Base-by-base conservation (phyloP, 768 basidiomycete species). In the Hydnum rufescens region DNA sequence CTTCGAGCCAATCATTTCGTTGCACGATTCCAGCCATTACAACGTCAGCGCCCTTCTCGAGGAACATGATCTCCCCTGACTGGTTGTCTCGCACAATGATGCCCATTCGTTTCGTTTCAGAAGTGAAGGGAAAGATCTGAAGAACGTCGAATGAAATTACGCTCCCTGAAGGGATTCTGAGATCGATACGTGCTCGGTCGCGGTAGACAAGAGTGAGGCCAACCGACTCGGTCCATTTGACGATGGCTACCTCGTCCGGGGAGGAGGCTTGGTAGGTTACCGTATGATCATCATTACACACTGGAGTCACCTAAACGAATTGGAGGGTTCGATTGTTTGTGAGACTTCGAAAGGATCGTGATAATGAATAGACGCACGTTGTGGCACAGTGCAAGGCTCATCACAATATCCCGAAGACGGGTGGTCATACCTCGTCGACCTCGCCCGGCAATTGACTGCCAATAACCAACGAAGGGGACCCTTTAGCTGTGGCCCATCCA, bases 261-360 rank as follows among this genome's bases (percentile, higher is more conserved):
- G 95, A 99, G 0, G 92, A 93, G 0, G 95, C 95, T 71, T 99
- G 93, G 63, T 97, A 99, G 0, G 93, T 96, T 34, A 95, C 76
- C 1, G 79, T 78, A 4, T 88, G 89, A 59, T 99, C 93, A 59
- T 96, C 92, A 61, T 95, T 93, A 16, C 72, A 76, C 3, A 93
- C 87, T 1, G 95, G 95, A 0, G 93, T 99, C 32, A 97, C 90
- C 92, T 95, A 57, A n/a, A n/a, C n/a, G 0, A 42, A 19, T 18
- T 42, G 4, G 48, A 39, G 53, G 28, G n/a, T 34, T 13, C 43
- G 43, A 3, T 19, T 49, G 30, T 18, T 23, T 2, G 16, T n/a
- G n/a, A 19, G 32, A 5, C 0, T 5, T 19, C 22, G 32, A 1
- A 57, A 13, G 3, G 23, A 3, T 19, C 5, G 4, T 18, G n/a